Evolutionary conservation across 2,329 filamentous ascomycete genomes (phyloP).

Genomic region (Paecilomyces formosus): DNA sequence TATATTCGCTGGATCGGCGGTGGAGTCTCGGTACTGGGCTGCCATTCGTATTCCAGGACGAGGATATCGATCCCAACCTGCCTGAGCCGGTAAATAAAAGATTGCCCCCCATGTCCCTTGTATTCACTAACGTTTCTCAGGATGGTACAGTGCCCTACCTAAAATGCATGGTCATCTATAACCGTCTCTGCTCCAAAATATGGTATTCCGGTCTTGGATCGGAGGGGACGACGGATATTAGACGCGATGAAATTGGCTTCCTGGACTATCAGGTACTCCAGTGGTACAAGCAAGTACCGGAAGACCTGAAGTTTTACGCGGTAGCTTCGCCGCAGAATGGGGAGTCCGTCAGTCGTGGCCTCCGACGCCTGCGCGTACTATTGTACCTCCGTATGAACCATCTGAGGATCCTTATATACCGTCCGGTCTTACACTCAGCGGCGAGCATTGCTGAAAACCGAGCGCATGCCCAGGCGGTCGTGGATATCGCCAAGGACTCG

Average conservation of each 20-base stretch:
- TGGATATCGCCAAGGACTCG: conserved; percentile 59
- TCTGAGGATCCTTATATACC: conserved; percentile 82
- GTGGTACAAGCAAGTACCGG: conserved; percentile 72
- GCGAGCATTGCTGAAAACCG: conserved; percentile 74
- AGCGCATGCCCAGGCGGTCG: conserved; percentile 61
- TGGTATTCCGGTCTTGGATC: conserved; percentile 73
- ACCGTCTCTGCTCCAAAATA: conserved; percentile 73
- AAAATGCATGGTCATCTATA: conserved; percentile 77
- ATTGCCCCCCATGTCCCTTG: conserved; percentile 1
- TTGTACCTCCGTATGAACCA: conserved; percentile 84
- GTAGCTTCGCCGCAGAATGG: conserved; percentile 40
- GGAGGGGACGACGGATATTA: conserved; percentile 58
- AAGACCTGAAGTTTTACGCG: conserved; percentile 56
- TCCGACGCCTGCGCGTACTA: conserved; percentile 70
- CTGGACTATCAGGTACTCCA: conserved; percentile 77
- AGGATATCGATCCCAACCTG: conserved; percentile 72
- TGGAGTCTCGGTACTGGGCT: conserved; percentile 89
- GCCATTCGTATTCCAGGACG: conserved; percentile 76
- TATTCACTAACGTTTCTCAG: conserved; percentile 17
- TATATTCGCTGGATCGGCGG: conserved; percentile 75
- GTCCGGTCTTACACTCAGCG: conserved; percentile 76
- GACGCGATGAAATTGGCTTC: conserved; percentile 67
- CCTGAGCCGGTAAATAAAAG: conserved; percentile 61
- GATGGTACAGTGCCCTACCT: conserved; percentile 58
- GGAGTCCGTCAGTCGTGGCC: conserved; percentile 53